Evolutionary conservation across 805 yeast species (phyloP).

Genomic region (Ogataea sp.): DNA sequence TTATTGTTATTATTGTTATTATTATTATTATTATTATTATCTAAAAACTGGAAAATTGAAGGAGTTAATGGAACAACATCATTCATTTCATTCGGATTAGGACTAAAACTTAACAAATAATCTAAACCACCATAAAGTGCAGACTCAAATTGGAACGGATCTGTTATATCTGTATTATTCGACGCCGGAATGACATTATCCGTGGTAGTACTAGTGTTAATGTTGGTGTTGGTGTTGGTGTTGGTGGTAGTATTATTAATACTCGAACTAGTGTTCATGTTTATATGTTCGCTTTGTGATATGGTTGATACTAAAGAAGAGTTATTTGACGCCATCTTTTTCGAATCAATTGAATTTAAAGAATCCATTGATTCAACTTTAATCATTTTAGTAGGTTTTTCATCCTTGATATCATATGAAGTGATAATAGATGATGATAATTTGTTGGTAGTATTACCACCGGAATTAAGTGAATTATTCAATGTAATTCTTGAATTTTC

Average conservation of each 20-base stretch:
- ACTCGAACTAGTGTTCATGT: no score
- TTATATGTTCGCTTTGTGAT: no score
- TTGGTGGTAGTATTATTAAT: no score
- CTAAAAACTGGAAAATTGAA: neutral
- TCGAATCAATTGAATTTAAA: no score
- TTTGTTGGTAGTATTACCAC: neutral
- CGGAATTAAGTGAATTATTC: no score
- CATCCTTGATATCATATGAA: neutral
- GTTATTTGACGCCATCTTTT: no score
- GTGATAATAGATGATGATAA: neutral
- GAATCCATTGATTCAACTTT: neutral
- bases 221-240: neutral
- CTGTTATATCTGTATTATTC: constrained; percentile 10
- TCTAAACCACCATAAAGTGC: constrained; percentile 25
- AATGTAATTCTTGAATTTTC: no score
- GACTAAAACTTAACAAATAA: constrained; percentile 16
- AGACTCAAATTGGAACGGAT: constrained; percentile 20
- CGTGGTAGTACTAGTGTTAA: neutral
- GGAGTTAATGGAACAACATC: neutral
- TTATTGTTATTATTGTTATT: constrained; percentile 8
- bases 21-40: constrained; percentile 7
- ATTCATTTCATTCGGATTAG: neutral
- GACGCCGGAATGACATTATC: neutral
- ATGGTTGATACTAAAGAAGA: no score
- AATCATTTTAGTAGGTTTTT: constrained; percentile 1